A percentile compares a stretch with the other conserved stretches of the same genome.
Conservation (phyloP, 2,329 filamentous ascomycete species). For the Ophiostoma sp. region DNA sequence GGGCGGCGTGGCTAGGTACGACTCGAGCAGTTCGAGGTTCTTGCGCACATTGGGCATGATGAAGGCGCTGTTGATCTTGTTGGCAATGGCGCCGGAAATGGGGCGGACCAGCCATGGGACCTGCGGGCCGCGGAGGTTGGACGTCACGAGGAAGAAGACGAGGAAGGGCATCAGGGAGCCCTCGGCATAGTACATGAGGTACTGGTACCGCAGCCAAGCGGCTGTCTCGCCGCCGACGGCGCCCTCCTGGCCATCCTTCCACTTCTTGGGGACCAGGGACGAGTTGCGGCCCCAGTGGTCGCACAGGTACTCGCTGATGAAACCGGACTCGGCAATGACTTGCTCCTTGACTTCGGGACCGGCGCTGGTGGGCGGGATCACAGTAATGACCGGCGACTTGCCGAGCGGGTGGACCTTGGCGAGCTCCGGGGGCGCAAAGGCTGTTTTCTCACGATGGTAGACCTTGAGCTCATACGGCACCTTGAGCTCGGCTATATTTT, state of each 20-base stretch:
- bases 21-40: constrained; percentile 53
- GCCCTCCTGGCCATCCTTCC: constrained; percentile 59
- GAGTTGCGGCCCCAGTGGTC: constrained; percentile 58
- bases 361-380: constrained; percentile 48
- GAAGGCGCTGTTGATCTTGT: constrained; percentile 44
- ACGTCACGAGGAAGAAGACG: constrained; percentile 63
- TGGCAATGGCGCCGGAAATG: constrained; percentile 49
- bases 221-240: constrained; percentile 62
- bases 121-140: constrained; percentile 45
- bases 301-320: constrained; percentile 78
- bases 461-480: constrained; percentile 77
- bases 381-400: constrained; percentile 76
- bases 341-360: constrained; percentile 42
- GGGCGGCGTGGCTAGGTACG: constrained; percentile 48
- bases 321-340: constrained; percentile 77
- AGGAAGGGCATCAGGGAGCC: constrained; percentile 77
- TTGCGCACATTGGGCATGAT: constrained; percentile 50
- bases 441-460: constrained; percentile 64
- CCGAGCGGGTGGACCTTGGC: constrained; percentile 80
- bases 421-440: constrained; percentile 73
- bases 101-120: constrained; percentile 57
- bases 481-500: constrained; percentile 66
- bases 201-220: constrained; percentile 60
- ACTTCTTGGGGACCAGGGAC: constrained; percentile 53
- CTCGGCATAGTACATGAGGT: constrained; percentile 81